Base-by-base conservation (phyloP, 164 flowering plant genomes). In the Magnolia kwangsiensis region DNA sequence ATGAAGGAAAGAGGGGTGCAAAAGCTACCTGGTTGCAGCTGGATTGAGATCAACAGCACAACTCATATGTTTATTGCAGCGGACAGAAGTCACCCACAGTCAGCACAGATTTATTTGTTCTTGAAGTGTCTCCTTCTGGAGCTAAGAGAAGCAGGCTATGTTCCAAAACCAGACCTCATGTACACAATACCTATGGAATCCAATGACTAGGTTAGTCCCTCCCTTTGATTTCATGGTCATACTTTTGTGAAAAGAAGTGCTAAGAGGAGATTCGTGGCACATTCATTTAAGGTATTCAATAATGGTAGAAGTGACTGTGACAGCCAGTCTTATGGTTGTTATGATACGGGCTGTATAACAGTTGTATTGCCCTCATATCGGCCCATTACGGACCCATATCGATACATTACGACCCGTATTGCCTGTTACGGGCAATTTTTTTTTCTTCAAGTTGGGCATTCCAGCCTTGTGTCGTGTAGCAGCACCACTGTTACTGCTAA, bases 1-100 rank as follows among this genome's bases (percentile, higher is more conserved):
- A 95, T 95, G 95, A 91, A 89, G 73, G 86, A 89, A 75, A 83
- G 88, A 83, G 84, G 90, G 69, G 90, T 93, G 58, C 85, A 85
- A 68, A 94, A 95, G 78, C 71, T 90, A 69, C 95, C 96, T 9
- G 98, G 97, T 77, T 88, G 78, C 72, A 92, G 98, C 83, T 95
- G 95, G 95, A 86, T 92, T 82, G 91, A 88, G 78, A 76, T 91
- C 27, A 84, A 85, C 73, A 84, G 82, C 37, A 58, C 72, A 19
- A 85, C 88, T 7, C 90, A 89, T 76, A 76, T 87, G 82, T 94
- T 94, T 87, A 82, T 82, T 75, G 88, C 97, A 51, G 90, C 89
- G 19, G 96, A 93, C 74, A 83, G 66, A 74, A 82, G 78, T 83
- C 94, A 94, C 66, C 89, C 89, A n/a, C 63, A 85, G 66, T 84